A percentile compares a stretch with the other conserved stretches of the same genome.
These are phyloP conservation scores for Plasmodium falciparum DNA, from an alignment of 169 alveolate genomes.

Conservation along the genomic window DNA sequence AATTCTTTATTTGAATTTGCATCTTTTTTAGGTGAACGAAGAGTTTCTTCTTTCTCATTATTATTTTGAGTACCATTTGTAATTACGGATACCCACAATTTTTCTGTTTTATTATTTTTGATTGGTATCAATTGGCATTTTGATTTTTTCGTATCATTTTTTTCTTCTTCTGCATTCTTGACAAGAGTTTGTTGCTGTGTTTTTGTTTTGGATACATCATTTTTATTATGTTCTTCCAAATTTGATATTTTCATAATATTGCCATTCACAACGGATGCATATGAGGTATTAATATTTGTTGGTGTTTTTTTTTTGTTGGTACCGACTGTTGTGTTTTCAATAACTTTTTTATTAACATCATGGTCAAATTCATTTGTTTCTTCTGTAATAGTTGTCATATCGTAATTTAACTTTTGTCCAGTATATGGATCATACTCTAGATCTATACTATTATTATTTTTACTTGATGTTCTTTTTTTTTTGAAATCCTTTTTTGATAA, in stretches of 20 bases:
- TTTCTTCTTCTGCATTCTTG: constrained; percentile 3
- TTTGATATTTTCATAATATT: constrained; percentile 15
- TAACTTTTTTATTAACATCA: constrained; percentile 6
- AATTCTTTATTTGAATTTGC: constrained; percentile 36
- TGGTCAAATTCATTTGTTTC: constrained; percentile 6
- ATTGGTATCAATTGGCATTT: constrained; percentile 42
- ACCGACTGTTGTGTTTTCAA: constrained; percentile 4
- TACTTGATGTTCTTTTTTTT: constrained; percentile 37
- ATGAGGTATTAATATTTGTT: constrained; percentile 20
- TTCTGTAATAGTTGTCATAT: constrained; percentile 7
- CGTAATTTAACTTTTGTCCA: constrained; percentile 33
- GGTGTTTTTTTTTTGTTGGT: constrained; percentile 9
- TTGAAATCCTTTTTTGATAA: constrained; percentile 31
- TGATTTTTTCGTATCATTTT: constrained; percentile 36
- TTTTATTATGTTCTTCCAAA: constrained; percentile 10
- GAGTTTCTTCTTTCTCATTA: constrained; percentile 29
- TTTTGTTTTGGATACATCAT: background rate
- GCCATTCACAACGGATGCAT: constrained; percentile 62
- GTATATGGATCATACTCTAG: constrained; percentile 48
- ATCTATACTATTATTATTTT: constrained; percentile 51
- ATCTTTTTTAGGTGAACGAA: constrained; percentile 17
- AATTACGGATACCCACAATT: constrained; percentile 60
- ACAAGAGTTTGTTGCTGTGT: background rate
- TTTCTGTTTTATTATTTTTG: constrained; percentile 49
- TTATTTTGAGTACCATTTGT: constrained; percentile 45